A percentile compares a stretch with the other conserved stretches of the same genome.
Evolutionary conservation across 495 filamentous ascomycete genomes (phyloP).

Genomic region (Halenospora varia): DNA sequence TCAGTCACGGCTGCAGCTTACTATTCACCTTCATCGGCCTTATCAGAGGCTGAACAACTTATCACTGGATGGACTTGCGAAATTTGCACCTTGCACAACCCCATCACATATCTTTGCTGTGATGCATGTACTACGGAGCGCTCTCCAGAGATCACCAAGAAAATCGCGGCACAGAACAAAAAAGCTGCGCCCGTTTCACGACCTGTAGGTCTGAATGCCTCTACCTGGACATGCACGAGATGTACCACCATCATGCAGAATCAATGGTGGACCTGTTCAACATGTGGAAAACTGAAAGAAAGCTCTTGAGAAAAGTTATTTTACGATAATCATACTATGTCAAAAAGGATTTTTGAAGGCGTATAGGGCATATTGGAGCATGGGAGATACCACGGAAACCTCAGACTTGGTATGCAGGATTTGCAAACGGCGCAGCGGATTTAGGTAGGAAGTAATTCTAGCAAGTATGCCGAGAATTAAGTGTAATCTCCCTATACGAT

Average conservation of each 20-base stretch:
- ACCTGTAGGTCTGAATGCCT: conserved; percentile 1
- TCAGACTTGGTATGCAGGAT: no score
- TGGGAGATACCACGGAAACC: not conserved
- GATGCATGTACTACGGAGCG: conserved; percentile 73
- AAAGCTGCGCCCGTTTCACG: not conserved
- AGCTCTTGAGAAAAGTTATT: conserved; percentile 36
- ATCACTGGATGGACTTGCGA: conserved; percentile 64
- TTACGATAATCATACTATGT: conserved; percentile 3
- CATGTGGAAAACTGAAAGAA: conserved; percentile 65
- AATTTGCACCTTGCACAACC: conserved; percentile 82
- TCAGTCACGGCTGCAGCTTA: conserved; percentile 6
- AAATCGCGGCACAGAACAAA: conserved; percentile 17
- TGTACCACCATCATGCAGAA: conserved; percentile 65
- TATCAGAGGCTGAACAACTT: not conserved
- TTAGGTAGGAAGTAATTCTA: not conserved
- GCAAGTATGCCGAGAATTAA: no score
- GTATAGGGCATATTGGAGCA: not conserved
- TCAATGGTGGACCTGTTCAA: conserved; percentile 76
- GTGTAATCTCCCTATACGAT: no score
- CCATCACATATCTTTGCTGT: conserved; percentile 62
- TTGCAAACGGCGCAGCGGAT: not conserved
- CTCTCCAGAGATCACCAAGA: conserved; percentile 34
- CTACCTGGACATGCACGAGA: conserved; percentile 64
- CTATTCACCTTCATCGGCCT: not conserved
- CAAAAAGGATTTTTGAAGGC: not conserved